Base-by-base conservation (phyloP, 2,329 filamentous ascomycete species). In the Atkinsonella texensis region DNA sequence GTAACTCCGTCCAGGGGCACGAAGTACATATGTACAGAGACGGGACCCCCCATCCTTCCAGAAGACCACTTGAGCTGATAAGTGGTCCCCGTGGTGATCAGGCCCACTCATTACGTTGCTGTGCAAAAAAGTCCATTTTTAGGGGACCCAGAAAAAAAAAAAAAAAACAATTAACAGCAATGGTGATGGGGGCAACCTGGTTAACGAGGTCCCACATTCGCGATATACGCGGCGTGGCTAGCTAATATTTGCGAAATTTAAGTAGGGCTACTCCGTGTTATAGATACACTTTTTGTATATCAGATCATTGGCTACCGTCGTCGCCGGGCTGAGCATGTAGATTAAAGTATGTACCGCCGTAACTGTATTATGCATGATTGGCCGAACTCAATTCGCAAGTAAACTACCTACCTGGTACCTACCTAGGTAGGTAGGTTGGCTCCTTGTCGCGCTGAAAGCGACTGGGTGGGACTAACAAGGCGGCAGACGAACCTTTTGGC, bases 121-220 rank as follows among this genome's bases (percentile, higher is more conserved):
- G 28, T 28, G 28, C 4, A 8, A 4, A 28, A 28, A 50, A 39
- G 31, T 48, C 31, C 32, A 10, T 10, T 33, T 33, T 13, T 35
- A n/a, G 39, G 39, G 10, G 49, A 38, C 51, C 58, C 60, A 28
- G 7, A 2, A 52, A 56, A 59, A 58, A 53, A 48, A 57, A 59
- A 58, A 54, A 48, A 55, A 52, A 58, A 55, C 64, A 62, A 65
- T 65, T 63, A 65, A 56, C 54, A 50, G 52, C 58, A 57, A 56
- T 54, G 55, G 50, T 23, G 2, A 23, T 23, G 4, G 20, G 2
- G 20, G 20, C 20, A 4, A 23, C 20, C 20, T 23, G 20, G 20
- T 23, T 23, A 23, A 23, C 20, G 20, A 23, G 20, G 28, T 28
- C 28, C 28, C 28, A 8, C 28, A 28, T 28, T 6, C 1, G 28